Percentiles rank a stretch among this genome's conserved stretches.
Evolutionary conservation across 352 stramenopile species (phyloP).

Genomic region (Phytophthora hybrid): DNA sequence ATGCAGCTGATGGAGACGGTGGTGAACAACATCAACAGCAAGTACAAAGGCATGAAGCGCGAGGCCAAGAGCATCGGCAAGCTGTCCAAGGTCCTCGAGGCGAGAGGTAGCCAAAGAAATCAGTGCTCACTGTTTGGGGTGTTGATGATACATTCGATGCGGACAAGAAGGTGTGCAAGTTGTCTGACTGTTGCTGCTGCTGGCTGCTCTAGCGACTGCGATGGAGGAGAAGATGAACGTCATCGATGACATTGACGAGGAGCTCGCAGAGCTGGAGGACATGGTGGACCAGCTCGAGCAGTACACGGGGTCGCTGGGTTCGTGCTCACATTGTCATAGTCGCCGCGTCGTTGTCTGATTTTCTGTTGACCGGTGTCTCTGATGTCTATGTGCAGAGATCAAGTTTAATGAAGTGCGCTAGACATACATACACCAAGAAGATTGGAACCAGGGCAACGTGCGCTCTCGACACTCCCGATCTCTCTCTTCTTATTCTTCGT

Average conservation of each 20-base stretch:
- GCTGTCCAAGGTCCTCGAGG: slow-evolving; percentile 72
- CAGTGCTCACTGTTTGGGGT: neutral
- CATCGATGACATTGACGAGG: slow-evolving; percentile 87
- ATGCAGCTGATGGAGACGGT: slow-evolving; percentile 80
- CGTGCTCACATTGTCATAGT: neutral
- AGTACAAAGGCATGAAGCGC: slow-evolving; percentile 68
- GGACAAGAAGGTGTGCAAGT: neutral
- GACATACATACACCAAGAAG: neutral
- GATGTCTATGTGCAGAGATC: slow-evolving; percentile 47
- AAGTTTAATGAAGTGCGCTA: slow-evolving; percentile 78
- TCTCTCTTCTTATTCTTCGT: neutral
- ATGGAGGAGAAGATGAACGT: slow-evolving; percentile 81
- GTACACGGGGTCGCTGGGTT: slow-evolving; percentile 80
- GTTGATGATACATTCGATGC: neutral
- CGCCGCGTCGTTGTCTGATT: slow-evolving; percentile 10
- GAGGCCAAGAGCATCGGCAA: slow-evolving; percentile 70
- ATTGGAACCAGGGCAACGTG: neutral
- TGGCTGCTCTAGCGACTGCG: slow-evolving; percentile 40
- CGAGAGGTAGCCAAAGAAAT: slow-evolving; percentile 54
- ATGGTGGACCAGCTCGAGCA: slow-evolving; percentile 89
- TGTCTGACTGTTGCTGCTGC: neutral
- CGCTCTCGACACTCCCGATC: neutral
- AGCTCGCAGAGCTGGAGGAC: slow-evolving; percentile 86
- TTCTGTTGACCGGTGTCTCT: slow-evolving; percentile 1
- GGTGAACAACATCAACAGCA: slow-evolving; percentile 63